Evolutionary conservation across 2,329 filamentous ascomycete species (phyloP).

Genomic region (Fusarium fracticaudum): DNA sequence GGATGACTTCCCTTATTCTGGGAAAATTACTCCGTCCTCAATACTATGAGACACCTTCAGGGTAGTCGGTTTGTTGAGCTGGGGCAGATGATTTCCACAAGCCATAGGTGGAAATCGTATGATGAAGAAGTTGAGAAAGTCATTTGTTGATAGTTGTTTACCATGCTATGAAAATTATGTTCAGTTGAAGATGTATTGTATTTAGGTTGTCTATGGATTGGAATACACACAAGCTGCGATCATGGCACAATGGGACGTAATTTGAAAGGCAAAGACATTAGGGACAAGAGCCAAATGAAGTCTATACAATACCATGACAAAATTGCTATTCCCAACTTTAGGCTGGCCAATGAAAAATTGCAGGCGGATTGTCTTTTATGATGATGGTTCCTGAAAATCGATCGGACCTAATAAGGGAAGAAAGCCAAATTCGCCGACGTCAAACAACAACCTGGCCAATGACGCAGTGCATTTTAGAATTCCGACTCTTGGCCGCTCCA

Average conservation of each 20-base stretch:
- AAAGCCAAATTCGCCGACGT: constrained; percentile 11
- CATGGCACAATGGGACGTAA: background rate
- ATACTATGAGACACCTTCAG: background rate
- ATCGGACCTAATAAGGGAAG: background rate
- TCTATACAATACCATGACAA: background rate
- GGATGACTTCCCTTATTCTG: background rate
- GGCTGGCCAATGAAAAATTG: background rate
- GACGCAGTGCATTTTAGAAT: constrained; percentile 35
- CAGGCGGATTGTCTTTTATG: background rate
- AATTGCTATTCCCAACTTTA: background rate
- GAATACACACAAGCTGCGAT: background rate
- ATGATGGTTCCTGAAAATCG: constrained; percentile 19
- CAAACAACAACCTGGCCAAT: constrained; percentile 32
- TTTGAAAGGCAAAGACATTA: background rate
- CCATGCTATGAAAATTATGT: background rate
- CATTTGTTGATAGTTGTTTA: too few relatives aligned
- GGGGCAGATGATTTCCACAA: background rate
- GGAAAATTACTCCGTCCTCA: background rate
- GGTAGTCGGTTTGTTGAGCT: background rate
- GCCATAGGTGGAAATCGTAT: background rate
- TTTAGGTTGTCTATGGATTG: background rate
- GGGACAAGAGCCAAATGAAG: background rate
- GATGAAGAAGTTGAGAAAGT: background rate
- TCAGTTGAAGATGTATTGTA: background rate
- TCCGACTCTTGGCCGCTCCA: constrained; percentile 27